These are phyloP conservation scores for Ceriops zippeliana DNA, from an alignment of 345 rosid genomes.

Conservation along the genomic window DNA sequence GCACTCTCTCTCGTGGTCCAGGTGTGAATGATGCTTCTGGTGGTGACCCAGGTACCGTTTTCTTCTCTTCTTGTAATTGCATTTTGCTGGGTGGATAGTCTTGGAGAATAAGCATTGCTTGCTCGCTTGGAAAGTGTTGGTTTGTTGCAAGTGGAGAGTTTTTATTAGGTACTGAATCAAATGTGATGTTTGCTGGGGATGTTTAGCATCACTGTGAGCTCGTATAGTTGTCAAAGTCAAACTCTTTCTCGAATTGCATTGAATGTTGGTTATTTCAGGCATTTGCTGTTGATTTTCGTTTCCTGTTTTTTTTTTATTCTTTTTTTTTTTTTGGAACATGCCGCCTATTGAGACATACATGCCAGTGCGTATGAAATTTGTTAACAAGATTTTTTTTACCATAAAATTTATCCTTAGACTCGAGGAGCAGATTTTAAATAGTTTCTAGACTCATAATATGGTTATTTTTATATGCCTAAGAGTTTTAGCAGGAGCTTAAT, in stretches of 20 bases:
- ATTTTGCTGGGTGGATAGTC: too few species aligned
- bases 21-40: constrained; percentile 28
- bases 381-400: too few species aligned
- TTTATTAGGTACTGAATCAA: too few species aligned
- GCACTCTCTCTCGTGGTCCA: constrained; percentile 36
- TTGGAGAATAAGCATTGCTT: too few species aligned
- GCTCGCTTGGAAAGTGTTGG: too few species aligned
- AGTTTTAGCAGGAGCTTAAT: background rate
- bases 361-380: background rate
- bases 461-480: background rate
- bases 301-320: too few species aligned
- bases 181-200: too few species aligned
- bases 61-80: constrained; percentile 2
- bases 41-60: constrained; percentile 41
- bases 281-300: too few species aligned
- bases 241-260: too few species aligned
- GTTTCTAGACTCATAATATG: background rate
- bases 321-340: background rate
- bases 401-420: background rate
- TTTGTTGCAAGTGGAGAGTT: too few species aligned
- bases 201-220: background rate
- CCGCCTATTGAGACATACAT: background rate
- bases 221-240: background rate
- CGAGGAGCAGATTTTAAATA: background rate
- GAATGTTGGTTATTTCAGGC: too few species aligned